Base-by-base conservation (phyloP, 352 stramenopile species). In the Salisapilia sapeloensis region DNA sequence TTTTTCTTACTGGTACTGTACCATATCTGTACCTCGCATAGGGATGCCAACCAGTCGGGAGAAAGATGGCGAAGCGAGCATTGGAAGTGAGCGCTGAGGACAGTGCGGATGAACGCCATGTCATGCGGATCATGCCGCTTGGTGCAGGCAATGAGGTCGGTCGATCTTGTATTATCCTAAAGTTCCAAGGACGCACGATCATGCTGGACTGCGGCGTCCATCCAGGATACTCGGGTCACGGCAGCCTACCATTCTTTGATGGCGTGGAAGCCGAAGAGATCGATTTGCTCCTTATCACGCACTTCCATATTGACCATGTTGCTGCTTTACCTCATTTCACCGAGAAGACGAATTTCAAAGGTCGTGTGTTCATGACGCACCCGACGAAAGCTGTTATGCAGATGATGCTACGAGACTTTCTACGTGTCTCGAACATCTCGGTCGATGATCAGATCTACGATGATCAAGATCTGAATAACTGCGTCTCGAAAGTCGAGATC, bases 241-340 rank as follows among this genome's bases (percentile, higher is more conserved):
- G 94, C 28, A 93, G 90, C 24, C 48, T 99, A 42, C 94, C 95
- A n/a, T 98, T 96, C 63, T 96, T 99, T 33, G 93, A 98, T 60
- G 82, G 77, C 29, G 90, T 99, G 22, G 87, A 98, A 54, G 77
- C 80, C 24, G 78, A 92, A 23, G 75, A 92, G 56, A 92, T 95
- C 36, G 95, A 99, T 51, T 57, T 99, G 31, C 56, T 99, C 33
- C 60, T 99, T 18, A 94, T 99, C 32, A 97, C 94, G 32, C 96
- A 99, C 54, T 99, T 99, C 62, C 96, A 99, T 63, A 87, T 99
- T 35, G 96, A 99, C 60, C 96, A 99, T 58, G 95, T 96, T 6
- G 96, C 94, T 2, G 92, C 85, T n/a, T 46, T 99, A 26, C 96
- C 96, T 11, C 97, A 99, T 50, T 96, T 99, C 32, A 99, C 94